These are phyloP conservation scores for Trapa incisa DNA, from an alignment of 345 rosid genomes.

Conservation along the genomic window DNA sequence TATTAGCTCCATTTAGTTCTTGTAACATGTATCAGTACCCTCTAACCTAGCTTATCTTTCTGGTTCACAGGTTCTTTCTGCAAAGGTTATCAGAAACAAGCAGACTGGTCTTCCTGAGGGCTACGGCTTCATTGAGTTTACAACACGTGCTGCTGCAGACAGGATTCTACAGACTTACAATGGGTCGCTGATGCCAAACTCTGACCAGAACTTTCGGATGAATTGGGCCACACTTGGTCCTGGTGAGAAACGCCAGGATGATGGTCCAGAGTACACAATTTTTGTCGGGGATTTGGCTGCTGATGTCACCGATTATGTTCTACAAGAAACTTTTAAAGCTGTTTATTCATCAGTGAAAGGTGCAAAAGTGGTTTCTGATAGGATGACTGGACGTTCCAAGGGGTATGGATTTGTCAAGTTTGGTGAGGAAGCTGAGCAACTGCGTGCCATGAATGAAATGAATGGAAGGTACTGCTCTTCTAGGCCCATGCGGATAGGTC, in stretches of 20 bases:
- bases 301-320: conserved; percentile 67
- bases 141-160: conserved; percentile 58
- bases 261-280: conserved; percentile 68
- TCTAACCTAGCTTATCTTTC: neutral
- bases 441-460: conserved; percentile 89
- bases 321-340: conserved; percentile 63
- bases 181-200: conserved; percentile 62
- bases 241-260: conserved; percentile 85
- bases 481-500: conserved; percentile 91
- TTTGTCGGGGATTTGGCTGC: conserved; percentile 92
- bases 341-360: conserved; percentile 67
- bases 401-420: conserved; percentile 96
- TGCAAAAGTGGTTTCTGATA: conserved; percentile 84
- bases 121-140: conserved; percentile 85
- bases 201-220: conserved; percentile 68
- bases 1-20: neutral
- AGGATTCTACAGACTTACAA: conserved; percentile 63
- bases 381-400: conserved; percentile 82
- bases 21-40: neutral
- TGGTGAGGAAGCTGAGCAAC: conserved; percentile 72
- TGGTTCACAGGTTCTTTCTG: conserved; percentile 38
- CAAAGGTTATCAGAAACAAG: conserved; percentile 82
- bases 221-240: conserved; percentile 88
- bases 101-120: conserved; percentile 62
- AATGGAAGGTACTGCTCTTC: conserved; percentile 72